Evolutionary conservation across 257 asterid genomes (phyloP), one percentile per base, ranked within the genome.

Genomic region (Rhazya stricta): DNA sequence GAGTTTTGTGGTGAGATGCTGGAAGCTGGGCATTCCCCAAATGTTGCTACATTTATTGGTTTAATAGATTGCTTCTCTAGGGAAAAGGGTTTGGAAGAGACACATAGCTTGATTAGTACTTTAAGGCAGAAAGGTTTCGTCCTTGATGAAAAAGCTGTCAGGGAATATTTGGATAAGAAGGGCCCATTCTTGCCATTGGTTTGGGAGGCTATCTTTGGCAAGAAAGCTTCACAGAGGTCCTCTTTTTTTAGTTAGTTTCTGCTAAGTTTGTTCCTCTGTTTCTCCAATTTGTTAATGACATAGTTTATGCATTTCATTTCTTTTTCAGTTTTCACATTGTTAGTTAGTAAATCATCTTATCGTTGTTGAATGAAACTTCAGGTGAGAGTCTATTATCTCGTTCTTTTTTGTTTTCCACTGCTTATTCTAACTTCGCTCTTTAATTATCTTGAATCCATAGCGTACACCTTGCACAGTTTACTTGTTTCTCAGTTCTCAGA

Each of bases 121-220:
- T 69, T 94, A 89, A 87, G 79, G 87, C 83, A 75, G 76, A 94
- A 87, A 72, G 97, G 97, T 0, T 92, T 81, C 66, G 73, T 74
- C 43, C 30, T 85, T 18, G 96, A 94, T 69, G 97, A 88, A 80
- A 92, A 90, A 82, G 81, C 88, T 1, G 80, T 72, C 34, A 83
- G 80, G 83, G 95, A 92, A 79, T 84, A 78, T 83, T 76, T 94
- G 86, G 93, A 88, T 34, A 94, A 90, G 93, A 92, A 85, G 72
- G 97, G 97, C 1, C 96, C 96, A 1, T 94, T 92, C 85, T 70
- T 57, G 81, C 90, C 97, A 58, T 53, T 81, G 87, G 95, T 90
- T 39, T 94, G 96, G 97, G 97, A 92, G 82, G 97, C 97, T 16
- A 88, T 92, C 57, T 68, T 92, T 21, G 97, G 99, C 65, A 87